phyloP scores from a whole-genome alignment of 495 filamentous ascomycete species.

The Aeminium ludgeri region DNA sequence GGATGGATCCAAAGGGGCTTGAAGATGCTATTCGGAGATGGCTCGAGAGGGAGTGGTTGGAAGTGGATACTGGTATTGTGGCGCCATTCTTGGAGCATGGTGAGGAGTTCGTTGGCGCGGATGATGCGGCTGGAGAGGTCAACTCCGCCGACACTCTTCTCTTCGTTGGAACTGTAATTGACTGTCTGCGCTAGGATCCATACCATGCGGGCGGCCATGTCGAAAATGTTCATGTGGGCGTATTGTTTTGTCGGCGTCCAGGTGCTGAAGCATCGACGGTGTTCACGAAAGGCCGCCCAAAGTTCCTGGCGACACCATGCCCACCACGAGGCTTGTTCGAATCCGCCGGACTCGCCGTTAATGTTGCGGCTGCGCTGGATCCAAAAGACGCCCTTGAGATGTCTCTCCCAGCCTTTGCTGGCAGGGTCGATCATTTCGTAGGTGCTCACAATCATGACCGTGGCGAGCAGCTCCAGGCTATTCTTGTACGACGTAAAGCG shows the following conservation, averaged over 20 bases:
- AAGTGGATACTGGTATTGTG: slow-evolving; percentile 16
- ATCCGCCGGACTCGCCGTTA: slow-evolving; percentile 23
- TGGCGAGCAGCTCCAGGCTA: slow-evolving; percentile 23
- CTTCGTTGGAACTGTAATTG: slow-evolving; percentile 17
- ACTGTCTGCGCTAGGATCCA: slow-evolving; percentile 15
- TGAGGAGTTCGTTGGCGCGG: slow-evolving; percentile 14
- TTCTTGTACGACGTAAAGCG: slow-evolving; percentile 21
- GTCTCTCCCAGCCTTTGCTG: slow-evolving; percentile 24
- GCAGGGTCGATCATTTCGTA: slow-evolving; percentile 21
- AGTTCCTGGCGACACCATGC: slow-evolving; percentile 23
- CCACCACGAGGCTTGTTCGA: slow-evolving; percentile 27
- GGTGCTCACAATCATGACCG: slow-evolving; percentile 22
- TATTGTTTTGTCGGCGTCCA: slow-evolving; percentile 13
- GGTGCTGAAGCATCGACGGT: slow-evolving; percentile 15
- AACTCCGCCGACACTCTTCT: slow-evolving; percentile 10
- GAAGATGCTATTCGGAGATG: slow-evolving; percentile 7
- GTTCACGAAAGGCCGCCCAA: slow-evolving; percentile 12
- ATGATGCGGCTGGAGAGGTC: slow-evolving; percentile 13
- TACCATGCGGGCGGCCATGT: slow-evolving; percentile 8
- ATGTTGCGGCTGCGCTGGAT: slow-evolving; percentile 26
- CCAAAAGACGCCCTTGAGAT: slow-evolving; percentile 25
- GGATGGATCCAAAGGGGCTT: slow-evolving; percentile 20
- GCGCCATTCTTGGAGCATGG: slow-evolving; percentile 20
- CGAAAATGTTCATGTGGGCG: slow-evolving; percentile 6
- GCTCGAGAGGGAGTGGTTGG: slow-evolving; percentile 12